Evolutionary conservation across 2,329 filamentous ascomycete genomes (phyloP).

Genomic region (Chaetomium strumarium): DNA sequence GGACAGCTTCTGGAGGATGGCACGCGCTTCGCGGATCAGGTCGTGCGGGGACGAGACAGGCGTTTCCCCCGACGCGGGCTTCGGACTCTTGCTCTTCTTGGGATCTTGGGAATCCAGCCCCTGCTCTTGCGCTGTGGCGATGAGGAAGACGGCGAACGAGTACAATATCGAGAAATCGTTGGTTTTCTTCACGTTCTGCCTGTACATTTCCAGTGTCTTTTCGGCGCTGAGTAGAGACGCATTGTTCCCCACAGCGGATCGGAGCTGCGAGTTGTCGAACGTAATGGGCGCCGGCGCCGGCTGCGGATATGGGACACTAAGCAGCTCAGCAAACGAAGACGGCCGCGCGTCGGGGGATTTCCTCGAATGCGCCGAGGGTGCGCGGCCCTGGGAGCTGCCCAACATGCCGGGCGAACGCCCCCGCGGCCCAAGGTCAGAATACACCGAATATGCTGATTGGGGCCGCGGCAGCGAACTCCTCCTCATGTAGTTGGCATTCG

Average conservation of each 20-base stretch:
- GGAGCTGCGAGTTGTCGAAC: slow-evolving; percentile 76
- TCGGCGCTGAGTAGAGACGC: slow-evolving; percentile 85
- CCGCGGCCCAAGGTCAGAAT: slow-evolving; percentile 61
- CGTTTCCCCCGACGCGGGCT: slow-evolving; percentile 41
- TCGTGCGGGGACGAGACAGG: slow-evolving; percentile 53
- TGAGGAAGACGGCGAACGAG: slow-evolving; percentile 91
- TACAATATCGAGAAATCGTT: slow-evolving; percentile 87
- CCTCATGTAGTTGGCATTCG: slow-evolving; percentile 47
- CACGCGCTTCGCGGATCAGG: slow-evolving; percentile 78
- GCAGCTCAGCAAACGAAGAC: slow-evolving; percentile 52
- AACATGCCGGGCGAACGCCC: slow-evolving; percentile 53
- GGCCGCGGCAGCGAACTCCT: slow-evolving; percentile 61
- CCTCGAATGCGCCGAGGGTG: slow-evolving; percentile 45
- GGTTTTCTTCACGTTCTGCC: slow-evolving; percentile 94
- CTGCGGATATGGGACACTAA: slow-evolving; percentile 72
- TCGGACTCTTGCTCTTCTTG: slow-evolving; percentile 41
- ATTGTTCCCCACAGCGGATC: slow-evolving; percentile 76
- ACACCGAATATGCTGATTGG: slow-evolving; percentile 67
- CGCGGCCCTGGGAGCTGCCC: slow-evolving; percentile 39
- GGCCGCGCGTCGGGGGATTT: slow-evolving; percentile 51
- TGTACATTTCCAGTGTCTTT: slow-evolving; percentile 96
- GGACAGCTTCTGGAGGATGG: slow-evolving; percentile 78
- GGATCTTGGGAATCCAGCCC: slow-evolving; percentile 49
- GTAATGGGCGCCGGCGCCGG: slow-evolving; percentile 60
- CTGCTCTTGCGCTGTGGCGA: slow-evolving; percentile 80